Conservation (phyloP, 1,284 basidiomycete genomes). For the Polyporus tsugae region DNA sequence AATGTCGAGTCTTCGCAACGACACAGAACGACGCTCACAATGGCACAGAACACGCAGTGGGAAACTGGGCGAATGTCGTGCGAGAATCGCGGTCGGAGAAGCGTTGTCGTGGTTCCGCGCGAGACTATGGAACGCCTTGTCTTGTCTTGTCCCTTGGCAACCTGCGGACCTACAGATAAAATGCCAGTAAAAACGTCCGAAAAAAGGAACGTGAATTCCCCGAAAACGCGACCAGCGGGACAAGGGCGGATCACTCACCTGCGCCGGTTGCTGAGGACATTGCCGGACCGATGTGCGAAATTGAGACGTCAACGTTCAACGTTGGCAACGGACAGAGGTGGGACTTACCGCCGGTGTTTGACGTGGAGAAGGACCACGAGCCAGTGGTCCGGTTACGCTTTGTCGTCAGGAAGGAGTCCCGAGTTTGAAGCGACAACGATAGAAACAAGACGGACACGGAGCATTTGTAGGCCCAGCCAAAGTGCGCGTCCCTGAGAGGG, state of each 20-base stretch:
- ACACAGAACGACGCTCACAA: neutral
- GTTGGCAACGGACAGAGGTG: neutral
- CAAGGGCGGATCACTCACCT: neutral
- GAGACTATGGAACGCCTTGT: neutral
- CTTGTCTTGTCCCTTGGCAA: neutral
- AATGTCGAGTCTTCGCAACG: neutral
- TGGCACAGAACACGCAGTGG: neutral
- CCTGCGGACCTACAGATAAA: slow-evolving; percentile 1
- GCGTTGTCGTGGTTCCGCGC: neutral
- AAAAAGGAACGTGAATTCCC: neutral
- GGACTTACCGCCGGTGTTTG: neutral
- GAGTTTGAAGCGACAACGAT: neutral
- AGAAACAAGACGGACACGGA: neutral
- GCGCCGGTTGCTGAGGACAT: neutral
- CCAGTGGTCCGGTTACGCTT: neutral
- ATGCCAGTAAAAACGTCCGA: slow-evolving; percentile 5
- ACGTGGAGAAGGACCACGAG: neutral
- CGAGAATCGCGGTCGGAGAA: neutral
- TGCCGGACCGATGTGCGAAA: neutral
- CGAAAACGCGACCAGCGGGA: neutral
- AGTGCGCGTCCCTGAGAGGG: neutral
- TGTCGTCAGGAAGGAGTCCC: neutral
- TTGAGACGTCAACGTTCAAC: neutral
- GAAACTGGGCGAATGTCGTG: neutral
- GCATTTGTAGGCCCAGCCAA: neutral